Base-by-base conservation (phyloP, 306 rosid genomes). In the Cucumis sativus region DNA sequence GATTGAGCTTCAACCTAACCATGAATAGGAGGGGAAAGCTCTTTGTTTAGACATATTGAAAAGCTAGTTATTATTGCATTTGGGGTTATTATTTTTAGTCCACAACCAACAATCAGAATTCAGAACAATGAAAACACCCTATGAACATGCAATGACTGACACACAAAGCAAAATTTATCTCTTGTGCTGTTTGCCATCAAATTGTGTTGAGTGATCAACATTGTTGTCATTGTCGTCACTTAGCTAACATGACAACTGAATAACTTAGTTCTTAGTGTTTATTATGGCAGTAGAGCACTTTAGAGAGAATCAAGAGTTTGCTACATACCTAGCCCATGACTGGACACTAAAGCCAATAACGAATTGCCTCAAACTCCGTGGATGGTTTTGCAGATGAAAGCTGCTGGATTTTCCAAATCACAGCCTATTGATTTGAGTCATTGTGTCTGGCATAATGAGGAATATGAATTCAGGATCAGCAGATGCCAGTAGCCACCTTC, bases 131-230 rank as follows among this genome's bases (percentile, higher is more conserved):
- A 90, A 92, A 91, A 41, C 47, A 92, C 90, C 82, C 82, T 90
- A 84, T 82, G 97, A 64, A 92, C 89, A 79, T 92, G 97, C 78
- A 92, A 86, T 76, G 97, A 92, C 83, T 92, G 96, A 81, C 96
- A 92, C 80, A 67, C 76, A 23, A 93, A 7, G 83, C 90, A 21
- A 88, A 92, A 80, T 80, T 92, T 58, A 77, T 90, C 76, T 88
- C 93, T 4, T 88, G 80, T 80, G 96, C 87, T 71, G 88, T 87
- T 77, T 79, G 41, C 77, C 91, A 90, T 1, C 89, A 84, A 72
- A 90, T 92, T 81, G 87, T 88, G 30, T 76, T 88, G n/a, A 84
- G 97, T 84, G 97, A 92, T 83, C 84, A 92, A n/a, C 92, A 90
- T 79, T 96, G 88, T 21, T 92, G 90, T 90, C 97, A 92, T 2